Conservation (phyloP, 768 basidiomycete genomes). For the Scleroderma bovista region DNA sequence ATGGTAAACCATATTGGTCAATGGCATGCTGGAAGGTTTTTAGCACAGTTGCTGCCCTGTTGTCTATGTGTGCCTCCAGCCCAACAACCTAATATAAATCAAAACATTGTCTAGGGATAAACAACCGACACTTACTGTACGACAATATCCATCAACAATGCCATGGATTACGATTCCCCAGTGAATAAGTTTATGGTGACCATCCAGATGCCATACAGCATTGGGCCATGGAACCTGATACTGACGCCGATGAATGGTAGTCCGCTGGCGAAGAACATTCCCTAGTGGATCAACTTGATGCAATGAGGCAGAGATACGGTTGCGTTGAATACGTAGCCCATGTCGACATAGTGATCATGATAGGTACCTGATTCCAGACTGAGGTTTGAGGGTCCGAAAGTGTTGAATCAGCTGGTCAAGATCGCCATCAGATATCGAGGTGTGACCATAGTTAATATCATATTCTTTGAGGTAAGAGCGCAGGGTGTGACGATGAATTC, state of each 20-base stretch:
- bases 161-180: conserved; percentile 35
- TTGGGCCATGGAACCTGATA: background rate
- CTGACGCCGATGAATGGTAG: background rate
- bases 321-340: conserved; percentile 1
- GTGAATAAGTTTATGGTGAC: conserved; percentile 32
- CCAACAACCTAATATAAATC: too few relatives aligned
- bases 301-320: background rate
- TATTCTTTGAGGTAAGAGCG: conserved; percentile 10
- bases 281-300: background rate
- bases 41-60: conserved; percentile 16
- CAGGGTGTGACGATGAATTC: conserved; percentile 16
- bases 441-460: conserved; percentile 8
- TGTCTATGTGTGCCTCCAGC: conserved; percentile 20
- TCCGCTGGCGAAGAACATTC: background rate
- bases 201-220: conserved; percentile 1
- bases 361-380: conserved; percentile 10
- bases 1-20: conserved; percentile 18
- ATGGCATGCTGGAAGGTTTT: conserved; percentile 10
- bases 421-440: conserved; percentile 11
- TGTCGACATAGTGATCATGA: conserved; percentile 1
- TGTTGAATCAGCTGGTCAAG: conserved; percentile 10
- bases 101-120: conserved; percentile 13
- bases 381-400: conserved; percentile 5
- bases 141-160: conserved; percentile 1
- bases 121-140: too few relatives aligned